Evolutionary conservation across 495 filamentous ascomycete genomes (phyloP).

Genomic region (Penicillium daleae): DNA sequence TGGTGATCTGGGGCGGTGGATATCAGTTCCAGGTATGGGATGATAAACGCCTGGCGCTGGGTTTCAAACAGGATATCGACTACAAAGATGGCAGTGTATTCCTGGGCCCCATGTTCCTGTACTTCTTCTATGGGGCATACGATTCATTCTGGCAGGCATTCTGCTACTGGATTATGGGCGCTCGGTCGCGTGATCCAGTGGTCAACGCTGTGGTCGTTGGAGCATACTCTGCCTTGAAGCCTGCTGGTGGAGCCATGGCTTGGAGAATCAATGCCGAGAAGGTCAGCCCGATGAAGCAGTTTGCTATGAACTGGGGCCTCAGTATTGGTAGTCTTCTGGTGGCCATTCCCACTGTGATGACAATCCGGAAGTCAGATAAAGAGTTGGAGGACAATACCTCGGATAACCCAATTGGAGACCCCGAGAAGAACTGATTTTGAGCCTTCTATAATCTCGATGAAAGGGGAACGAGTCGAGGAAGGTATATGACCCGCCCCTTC

Average conservation of each 20-base stretch:
- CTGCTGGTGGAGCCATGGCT: constrained; percentile 77
- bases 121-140: constrained; percentile 58
- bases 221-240: constrained; percentile 91
- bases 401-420: not conserved
- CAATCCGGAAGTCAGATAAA: not conserved
- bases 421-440: not conserved
- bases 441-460: not conserved
- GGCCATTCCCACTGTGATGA: constrained; percentile 67
- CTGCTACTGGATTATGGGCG: constrained; percentile 87
- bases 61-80: constrained; percentile 45
- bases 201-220: constrained; percentile 88
- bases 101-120: constrained; percentile 56
- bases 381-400: not conserved
- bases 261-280: constrained; percentile 73
- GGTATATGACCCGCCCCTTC: not conserved
- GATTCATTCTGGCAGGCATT: constrained; percentile 68
- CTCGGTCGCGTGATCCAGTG: constrained; percentile 81
- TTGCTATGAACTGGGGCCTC: constrained; percentile 66
- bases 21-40: constrained; percentile 54
- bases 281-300: constrained; percentile 60
- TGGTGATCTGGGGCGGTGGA: constrained; percentile 59
- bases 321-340: constrained; percentile 66
- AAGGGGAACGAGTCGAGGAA: not conserved
- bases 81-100: constrained; percentile 36
- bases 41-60: constrained; percentile 32